Conservation (phyloP, 495 filamentous ascomycete species). For the Xylaria sp. region DNA sequence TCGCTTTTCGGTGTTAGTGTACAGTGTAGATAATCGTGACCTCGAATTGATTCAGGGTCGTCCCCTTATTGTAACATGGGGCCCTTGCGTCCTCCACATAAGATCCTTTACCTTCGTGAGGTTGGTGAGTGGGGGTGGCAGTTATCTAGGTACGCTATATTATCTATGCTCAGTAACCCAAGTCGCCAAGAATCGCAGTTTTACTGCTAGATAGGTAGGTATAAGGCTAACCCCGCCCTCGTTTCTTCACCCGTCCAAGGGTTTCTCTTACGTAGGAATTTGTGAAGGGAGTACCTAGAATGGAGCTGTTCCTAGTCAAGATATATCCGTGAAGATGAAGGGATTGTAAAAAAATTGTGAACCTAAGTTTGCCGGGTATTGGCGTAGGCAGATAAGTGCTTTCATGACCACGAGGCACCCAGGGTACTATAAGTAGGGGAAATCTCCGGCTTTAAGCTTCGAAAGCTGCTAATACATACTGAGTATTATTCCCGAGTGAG, state of each 20-base stretch:
- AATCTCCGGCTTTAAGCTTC: background rate
- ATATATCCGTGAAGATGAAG: background rate
- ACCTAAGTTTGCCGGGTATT: background rate
- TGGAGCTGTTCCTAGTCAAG: background rate
- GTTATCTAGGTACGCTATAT: background rate
- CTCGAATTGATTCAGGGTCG: conserved; percentile 2
- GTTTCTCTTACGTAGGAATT: background rate
- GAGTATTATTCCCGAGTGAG: background rate
- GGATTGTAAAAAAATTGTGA: too few species aligned
- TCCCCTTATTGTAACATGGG: conserved; percentile 5
- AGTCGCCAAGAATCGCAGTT: conserved; percentile 7
- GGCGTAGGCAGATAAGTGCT: background rate
- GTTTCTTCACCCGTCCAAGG: background rate
- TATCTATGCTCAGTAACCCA: background rate
- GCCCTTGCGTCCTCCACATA: background rate
- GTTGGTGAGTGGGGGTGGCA: conserved; percentile 13
- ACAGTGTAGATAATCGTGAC: conserved; percentile 6
- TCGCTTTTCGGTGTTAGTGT: background rate
- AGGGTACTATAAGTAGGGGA: background rate
- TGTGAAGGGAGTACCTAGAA: background rate
- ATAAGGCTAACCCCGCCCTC: conserved; percentile 17
- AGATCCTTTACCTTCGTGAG: conserved; percentile 9
- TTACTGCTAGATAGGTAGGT: background rate
- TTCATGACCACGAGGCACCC: background rate
- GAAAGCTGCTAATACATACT: background rate